Base-by-base conservation (phyloP, 2,329 filamentous ascomycete genomes). In the Phialocephala sp. region DNA sequence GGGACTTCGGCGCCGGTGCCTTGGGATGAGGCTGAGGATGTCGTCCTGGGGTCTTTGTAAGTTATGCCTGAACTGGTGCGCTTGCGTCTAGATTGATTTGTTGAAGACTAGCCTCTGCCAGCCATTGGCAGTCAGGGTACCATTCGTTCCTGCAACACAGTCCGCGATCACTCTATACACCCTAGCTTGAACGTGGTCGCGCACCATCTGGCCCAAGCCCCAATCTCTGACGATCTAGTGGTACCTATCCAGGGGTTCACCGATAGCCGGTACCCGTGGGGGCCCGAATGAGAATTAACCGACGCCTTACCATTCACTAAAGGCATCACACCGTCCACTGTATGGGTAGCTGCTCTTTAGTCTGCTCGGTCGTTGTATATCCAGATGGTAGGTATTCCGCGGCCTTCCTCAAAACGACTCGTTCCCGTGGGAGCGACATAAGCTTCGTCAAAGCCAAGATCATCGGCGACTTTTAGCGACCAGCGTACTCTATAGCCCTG, bases 401-500 rank as follows among this genome's bases (percentile, higher is more conserved):
- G 50, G 27, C 11, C 8, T 27, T 2, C 4, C 12, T 2, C 4
- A 35, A 2, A 2, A 14, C 14, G 14, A 18, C 32, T 22, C 22
- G 18, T 24, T 54, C 12, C 11, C 14, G 50, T 54, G 8, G 4
- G 24, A 32, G 22, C 24, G 4, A 54, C 24, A 11, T 18, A 54
- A 8, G 11, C 5, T 35, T 32, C 12, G 11, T 54, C 22, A 24
- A 54, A 54, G 14, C 50, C 50, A 15, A 6, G 15, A 12, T 18
- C 12, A 5, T 12, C 27, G 3, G 24, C 6, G 1, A 5, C 45
- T 22, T 6, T 50, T 50, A 11, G 11, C 12, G 27, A 22, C 50
- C 24, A 54, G 15, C 27, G 50, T 18, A 27, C 50, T 54, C 50
- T 27, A 47, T 32, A 59, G 12, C 57, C 57, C 12, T 35, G 22